Evolutionary conservation across 192 early-diverging fungal species (phyloP), one percentile per base, ranked within the genome.

Genomic region (Endogone sp.): DNA sequence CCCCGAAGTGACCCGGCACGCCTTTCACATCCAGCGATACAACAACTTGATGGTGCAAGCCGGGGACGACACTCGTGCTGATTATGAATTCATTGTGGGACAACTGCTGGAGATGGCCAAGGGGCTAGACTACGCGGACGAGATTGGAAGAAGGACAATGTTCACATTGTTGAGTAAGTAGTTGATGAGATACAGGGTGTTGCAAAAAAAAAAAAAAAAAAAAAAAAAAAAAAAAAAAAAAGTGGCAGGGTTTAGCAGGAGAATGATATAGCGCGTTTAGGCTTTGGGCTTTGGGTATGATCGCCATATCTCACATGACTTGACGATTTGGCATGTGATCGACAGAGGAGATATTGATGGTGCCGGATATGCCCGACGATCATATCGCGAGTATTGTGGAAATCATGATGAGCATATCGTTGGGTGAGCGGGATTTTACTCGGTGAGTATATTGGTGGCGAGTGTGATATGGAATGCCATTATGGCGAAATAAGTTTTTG

Each of bases 391-490:
- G 81, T 21, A 90, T 94, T n/a, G 82, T 93, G 16, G 87, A 91
- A 44, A 85, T 92, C 9, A 86, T 95, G 74, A 86, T 84, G 32
- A 89, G 84, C 64, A 86, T 93, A 22, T 86, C 92, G 3, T 72
- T 90, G 61, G 90, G 88, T 69, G 94, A 97, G 71, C 84, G 86
- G 57, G 95, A 97, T 68, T 94, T 94, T 79, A 93, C 91, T n/a
- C 84, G 90, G 68, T 74, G 31, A 70, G 56, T 6, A 49, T 49
- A 11, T 49, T 65, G 6, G 49, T 21, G 59, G 13, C 55, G 22
- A 25, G 49, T 68, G 13, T 55, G 27, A 49, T 37, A 20, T n/a
- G n/a, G n/a, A n/a, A n/a, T n/a, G n/a, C n/a, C n/a, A n/a, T n/a
- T n/a, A n/a, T n/a, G n/a, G n/a, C n/a, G n/a, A n/a, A n/a, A n/a